Evolutionary conservation across 495 filamentous ascomycete species (phyloP), one percentile per base, ranked within the genome.

Genomic region (Letharia columbiana): DNA sequence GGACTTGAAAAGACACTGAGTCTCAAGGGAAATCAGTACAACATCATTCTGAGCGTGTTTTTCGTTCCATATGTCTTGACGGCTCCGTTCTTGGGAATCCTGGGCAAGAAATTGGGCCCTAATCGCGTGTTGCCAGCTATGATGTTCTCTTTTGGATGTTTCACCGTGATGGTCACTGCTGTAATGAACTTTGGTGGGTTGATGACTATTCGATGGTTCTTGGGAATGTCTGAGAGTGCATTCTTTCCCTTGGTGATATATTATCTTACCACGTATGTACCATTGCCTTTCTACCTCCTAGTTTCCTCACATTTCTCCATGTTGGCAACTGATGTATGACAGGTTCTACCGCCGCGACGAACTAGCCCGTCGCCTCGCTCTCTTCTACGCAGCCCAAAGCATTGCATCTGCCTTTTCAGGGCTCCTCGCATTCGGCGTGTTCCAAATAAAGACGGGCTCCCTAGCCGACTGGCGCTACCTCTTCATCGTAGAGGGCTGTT

Each of bases 301-400:
- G 0, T 1, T 0, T 35, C 13, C 11, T 10, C 49, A 4, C 7
- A 10, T 13, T 28, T 1, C 1, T 20, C 33, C 12, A 2, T 9
- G 7, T 37, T n/a, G 12, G 11, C n/a, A 52, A 20, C 49, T 50
- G 0, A 39, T 37, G 17, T 11, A 76, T 45, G 79, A 77, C 1
- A 76, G 73, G 2, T 92, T 92, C 73, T 92, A 92, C 70, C 84
- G 86, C 33, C 84, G 89, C 45, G 84, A 84, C n/a, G 89, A 92
- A 71, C 78, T 92, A 12, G 89, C 89, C 9, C 79, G 89, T 28
- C 86, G 89, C 5, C 80, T 92, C 2, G 87, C 87, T 45, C 79
- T 92, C 69, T 92, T 92, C 78, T 92, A 91, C 72, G 89, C 89
- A 0, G 89, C 87, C 0, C 86, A 83, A 41, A 88, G 84, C 65